These are phyloP conservation scores for Penicillium mononematosum DNA, from an alignment of 495 filamentous ascomycete species.

Conservation along the genomic window DNA sequence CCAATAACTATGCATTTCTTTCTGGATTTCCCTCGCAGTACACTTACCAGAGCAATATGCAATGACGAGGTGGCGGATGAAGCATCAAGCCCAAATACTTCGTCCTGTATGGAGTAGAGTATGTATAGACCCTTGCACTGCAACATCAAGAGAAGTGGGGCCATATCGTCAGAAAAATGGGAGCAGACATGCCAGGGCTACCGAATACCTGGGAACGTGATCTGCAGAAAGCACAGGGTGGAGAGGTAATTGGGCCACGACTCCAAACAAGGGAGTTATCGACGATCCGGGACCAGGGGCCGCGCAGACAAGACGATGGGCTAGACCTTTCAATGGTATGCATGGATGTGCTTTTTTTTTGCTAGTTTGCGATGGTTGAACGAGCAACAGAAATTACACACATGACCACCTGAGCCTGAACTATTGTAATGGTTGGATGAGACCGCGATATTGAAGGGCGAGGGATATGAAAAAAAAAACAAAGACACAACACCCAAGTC, in stretches of 20 bases:
- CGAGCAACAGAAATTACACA: conserved; percentile 2
- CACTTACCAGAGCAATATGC: not conserved
- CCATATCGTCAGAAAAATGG: conserved; percentile 20
- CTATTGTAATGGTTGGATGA: not conserved
- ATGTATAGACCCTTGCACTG: conserved; percentile 6
- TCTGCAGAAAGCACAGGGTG: conserved; percentile 19
- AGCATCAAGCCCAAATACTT: conserved; percentile 3
- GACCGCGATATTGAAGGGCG: not conserved
- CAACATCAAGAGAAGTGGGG: conserved; percentile 11
- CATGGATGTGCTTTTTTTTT: not conserved
- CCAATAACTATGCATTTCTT: not conserved
- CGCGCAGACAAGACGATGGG: not conserved
- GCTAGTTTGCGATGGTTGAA: not conserved
- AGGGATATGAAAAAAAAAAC: conserved; percentile 8
- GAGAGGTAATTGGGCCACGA: conserved; percentile 21
- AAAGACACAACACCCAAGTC: conserved; percentile 3
- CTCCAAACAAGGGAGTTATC: conserved; percentile 24
- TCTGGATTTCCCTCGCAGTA: conserved; percentile 4
- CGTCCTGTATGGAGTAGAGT: not conserved
- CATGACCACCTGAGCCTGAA: not conserved
- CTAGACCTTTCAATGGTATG: conserved; percentile 17
- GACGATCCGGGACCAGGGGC: conserved; percentile 7
- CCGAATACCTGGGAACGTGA: conserved; percentile 25
- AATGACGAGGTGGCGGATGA: conserved; percentile 14
- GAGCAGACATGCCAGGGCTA: conserved; percentile 24